Conservation (phyloP, 2,329 filamentous ascomycete species). For the Diaporthe vexans region DNA sequence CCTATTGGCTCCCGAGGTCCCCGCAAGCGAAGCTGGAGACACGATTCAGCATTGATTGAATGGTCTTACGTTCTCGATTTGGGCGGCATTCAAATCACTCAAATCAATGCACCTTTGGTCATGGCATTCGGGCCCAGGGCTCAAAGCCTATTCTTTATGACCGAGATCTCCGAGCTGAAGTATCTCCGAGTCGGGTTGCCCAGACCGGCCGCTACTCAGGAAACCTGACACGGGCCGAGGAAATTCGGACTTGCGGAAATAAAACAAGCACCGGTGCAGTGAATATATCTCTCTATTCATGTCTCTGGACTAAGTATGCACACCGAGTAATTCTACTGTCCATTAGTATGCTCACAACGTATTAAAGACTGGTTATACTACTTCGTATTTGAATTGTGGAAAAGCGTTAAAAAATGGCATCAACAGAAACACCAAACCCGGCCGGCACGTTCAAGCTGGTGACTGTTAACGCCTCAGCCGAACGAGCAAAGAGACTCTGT, state of each 20-base stretch:
- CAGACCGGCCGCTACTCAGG: background rate
- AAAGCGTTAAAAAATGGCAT: slow-evolving; percentile 44
- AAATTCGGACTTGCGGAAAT: slow-evolving; percentile 8
- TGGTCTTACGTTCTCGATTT: background rate
- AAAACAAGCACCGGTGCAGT: slow-evolving; percentile 1
- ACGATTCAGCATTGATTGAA: background rate
- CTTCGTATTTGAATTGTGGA: background rate
- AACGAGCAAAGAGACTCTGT: slow-evolving; percentile 73
- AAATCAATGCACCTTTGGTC: background rate
- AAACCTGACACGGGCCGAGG: slow-evolving; percentile 18
- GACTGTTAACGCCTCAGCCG: slow-evolving; percentile 77
- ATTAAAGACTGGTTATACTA: too few species aligned
- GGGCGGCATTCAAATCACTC: too few species aligned
- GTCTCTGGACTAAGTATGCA: background rate
- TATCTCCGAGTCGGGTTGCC: slow-evolving; percentile 10
- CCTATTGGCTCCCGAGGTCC: background rate
- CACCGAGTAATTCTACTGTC: background rate
- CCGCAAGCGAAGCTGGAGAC: background rate
- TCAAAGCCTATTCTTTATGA: background rate
- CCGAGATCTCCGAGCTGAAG: slow-evolving; percentile 27
- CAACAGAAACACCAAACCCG: slow-evolving; percentile 39
- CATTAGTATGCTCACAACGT: background rate
- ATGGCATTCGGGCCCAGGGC: background rate
- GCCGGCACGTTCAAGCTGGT: slow-evolving; percentile 73
- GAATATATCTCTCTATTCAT: background rate